Percentiles rank a stretch among this genome's conserved stretches.
Evolutionary conservation across 768 basidiomycete species (phyloP).

Genomic region (Leccinum disarticulatum): DNA sequence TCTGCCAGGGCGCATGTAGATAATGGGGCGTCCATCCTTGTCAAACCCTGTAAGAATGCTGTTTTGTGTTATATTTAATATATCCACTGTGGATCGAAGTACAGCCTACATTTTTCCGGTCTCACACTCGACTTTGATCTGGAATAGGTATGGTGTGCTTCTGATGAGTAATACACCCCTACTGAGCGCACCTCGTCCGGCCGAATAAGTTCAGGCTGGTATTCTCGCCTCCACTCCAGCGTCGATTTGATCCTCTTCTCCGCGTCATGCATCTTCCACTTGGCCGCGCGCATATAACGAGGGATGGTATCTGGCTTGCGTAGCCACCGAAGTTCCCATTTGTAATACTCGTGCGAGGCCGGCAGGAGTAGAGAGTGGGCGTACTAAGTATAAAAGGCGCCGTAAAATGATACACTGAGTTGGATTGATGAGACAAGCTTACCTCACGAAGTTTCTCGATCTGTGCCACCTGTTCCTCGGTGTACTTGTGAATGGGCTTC

Average conservation of each 20-base stretch:
- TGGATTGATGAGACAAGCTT: slow-evolving; percentile 12
- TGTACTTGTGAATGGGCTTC: slow-evolving; percentile 57
- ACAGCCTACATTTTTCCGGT: slow-evolving; percentile 81
- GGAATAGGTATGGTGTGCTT: background rate
- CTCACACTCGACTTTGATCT: slow-evolving; percentile 74
- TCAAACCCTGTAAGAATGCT: slow-evolving; percentile 87
- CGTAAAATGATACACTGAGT: background rate
- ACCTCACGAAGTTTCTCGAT: slow-evolving; percentile 66
- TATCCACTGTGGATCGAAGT: background rate
- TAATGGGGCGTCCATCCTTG: slow-evolving; percentile 79
- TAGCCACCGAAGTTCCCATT: slow-evolving; percentile 81
- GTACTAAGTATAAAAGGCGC: slow-evolving; percentile 32
- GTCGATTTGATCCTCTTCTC: slow-evolving; percentile 78
- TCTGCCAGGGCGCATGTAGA: slow-evolving; percentile 86
- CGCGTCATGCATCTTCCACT: slow-evolving; percentile 78
- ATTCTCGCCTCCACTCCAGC: slow-evolving; percentile 83
- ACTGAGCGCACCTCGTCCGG: slow-evolving; percentile 60
- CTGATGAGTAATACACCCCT: slow-evolving; percentile 2
- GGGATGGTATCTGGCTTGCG: slow-evolving; percentile 57
- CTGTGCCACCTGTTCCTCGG: slow-evolving; percentile 58
- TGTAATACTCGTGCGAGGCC: slow-evolving; percentile 63
- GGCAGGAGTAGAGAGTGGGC: slow-evolving; percentile 65
- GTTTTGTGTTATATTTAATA: background rate
- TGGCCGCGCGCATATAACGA: slow-evolving; percentile 83
- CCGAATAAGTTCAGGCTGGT: slow-evolving; percentile 78